phyloP scores from a whole-genome alignment of 192 early-diverging fungal species.

The Coemansia sp. region DNA sequence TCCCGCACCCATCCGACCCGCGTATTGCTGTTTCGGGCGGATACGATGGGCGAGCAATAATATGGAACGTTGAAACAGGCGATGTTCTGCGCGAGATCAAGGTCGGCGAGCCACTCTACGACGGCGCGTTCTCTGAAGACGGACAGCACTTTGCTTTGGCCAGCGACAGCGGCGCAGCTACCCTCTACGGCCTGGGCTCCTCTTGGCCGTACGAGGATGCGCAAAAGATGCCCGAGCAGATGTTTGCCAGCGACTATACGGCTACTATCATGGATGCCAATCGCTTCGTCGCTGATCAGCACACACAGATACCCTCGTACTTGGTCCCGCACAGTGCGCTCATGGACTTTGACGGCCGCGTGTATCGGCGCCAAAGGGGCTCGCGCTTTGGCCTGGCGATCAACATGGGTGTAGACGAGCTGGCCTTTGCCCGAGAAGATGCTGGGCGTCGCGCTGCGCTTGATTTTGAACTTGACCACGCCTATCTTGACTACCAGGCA shows the following conservation, averaged over 20 bases:
- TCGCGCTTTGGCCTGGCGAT: constrained; percentile 64
- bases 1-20: constrained; percentile 73
- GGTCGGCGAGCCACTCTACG: constrained; percentile 64
- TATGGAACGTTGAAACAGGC: constrained; percentile 78
- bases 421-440: constrained; percentile 59
- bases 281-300: constrained; percentile 70
- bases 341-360: constrained; percentile 68
- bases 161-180: constrained; percentile 70
- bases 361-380: constrained; percentile 64
- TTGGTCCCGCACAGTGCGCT: constrained; percentile 62
- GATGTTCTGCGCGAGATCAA: constrained; percentile 57
- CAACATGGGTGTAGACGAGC: constrained; percentile 47
- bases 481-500: constrained; percentile 40
- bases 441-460: constrained; percentile 48
- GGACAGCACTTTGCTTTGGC: constrained; percentile 75
- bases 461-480: constrained; percentile 57
- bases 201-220: constrained; percentile 47
- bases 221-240: constrained; percentile 68
- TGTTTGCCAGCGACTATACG: constrained; percentile 76
- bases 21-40: constrained; percentile 77
- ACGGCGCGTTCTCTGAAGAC: constrained; percentile 76
- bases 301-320: constrained; percentile 73
- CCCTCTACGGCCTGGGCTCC: constrained; percentile 69
- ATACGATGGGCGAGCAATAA: constrained; percentile 78
- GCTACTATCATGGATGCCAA: constrained; percentile 66